Evolutionary conservation across 1,284 basidiomycete species (phyloP).

Genomic region (Ceratobasidium sp.): DNA sequence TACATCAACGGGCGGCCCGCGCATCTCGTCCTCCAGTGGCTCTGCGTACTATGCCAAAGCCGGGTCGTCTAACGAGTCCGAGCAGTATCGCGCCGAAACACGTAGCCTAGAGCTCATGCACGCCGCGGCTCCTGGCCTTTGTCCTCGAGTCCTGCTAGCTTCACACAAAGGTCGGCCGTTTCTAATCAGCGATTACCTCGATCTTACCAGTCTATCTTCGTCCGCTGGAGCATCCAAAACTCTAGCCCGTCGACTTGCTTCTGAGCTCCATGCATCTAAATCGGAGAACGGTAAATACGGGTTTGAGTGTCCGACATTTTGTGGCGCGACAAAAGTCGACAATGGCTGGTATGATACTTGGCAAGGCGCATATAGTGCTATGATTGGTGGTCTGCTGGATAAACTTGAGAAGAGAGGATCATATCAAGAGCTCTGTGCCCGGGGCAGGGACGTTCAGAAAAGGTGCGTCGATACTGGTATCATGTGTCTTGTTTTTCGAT

Average conservation of each 20-base stretch:
- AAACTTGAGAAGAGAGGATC: constrained; percentile 59
- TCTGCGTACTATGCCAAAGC: constrained; percentile 67
- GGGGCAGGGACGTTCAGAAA: constrained; percentile 63
- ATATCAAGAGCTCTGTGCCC: constrained; percentile 56
- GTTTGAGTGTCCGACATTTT: constrained; percentile 79
- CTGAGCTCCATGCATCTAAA: constrained; percentile 66
- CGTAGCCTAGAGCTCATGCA: constrained; percentile 72
- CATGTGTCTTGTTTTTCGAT: too few species aligned
- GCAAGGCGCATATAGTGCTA: constrained; percentile 72
- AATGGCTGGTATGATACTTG: constrained; percentile 80
- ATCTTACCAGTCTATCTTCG: constrained; percentile 59
- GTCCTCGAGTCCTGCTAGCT: constrained; percentile 65
- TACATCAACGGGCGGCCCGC: constrained; percentile 48
- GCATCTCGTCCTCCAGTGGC: constrained; percentile 65
- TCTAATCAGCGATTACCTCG: constrained; percentile 76
- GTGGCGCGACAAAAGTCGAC: constrained; percentile 76
- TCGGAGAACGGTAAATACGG: constrained; percentile 64
- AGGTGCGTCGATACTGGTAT: constrained; percentile 58
- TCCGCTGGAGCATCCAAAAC: constrained; percentile 53
- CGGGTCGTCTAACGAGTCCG: constrained; percentile 59
- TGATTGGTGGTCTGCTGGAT: constrained; percentile 70
- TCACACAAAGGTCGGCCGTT: constrained; percentile 54
- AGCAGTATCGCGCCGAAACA: constrained; percentile 77
- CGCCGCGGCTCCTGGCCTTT: constrained; percentile 69
- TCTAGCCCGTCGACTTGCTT: constrained; percentile 69